Percentiles rank a stretch among this genome's conserved stretches.
phyloP scores from a whole-genome alignment of 2,329 filamentous ascomycete genomes.

The Microsporum canis region DNA sequence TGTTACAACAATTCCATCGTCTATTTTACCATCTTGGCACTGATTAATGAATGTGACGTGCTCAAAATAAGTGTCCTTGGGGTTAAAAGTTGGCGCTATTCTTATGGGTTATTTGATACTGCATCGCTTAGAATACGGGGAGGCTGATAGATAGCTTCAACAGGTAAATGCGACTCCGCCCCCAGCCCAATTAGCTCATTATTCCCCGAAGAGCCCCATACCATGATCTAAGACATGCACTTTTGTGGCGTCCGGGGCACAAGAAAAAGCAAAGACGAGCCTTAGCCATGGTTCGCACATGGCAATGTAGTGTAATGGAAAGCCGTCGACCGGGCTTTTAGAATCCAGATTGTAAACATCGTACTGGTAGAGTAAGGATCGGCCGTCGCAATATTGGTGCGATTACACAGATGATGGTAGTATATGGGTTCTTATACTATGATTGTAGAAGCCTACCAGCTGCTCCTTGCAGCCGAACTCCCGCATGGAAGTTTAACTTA shows the following conservation, averaged over 20 bases:
- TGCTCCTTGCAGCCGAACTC: neutral
- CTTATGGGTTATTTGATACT: neutral
- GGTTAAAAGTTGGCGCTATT: too few relatives aligned
- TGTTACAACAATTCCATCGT: too few relatives aligned
- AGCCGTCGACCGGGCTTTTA: neutral
- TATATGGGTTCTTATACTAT: neutral
- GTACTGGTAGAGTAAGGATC: neutral
- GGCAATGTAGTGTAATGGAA: neutral
- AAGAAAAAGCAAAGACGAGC: neutral
- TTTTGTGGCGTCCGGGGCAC: neutral
- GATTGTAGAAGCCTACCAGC: neutral
- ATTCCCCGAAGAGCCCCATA: constrained; percentile 1
- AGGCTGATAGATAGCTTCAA: neutral
- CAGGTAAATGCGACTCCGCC: neutral
- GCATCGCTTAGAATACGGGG: neutral
- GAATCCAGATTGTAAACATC: neutral
- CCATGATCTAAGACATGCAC: neutral
- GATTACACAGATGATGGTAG: neutral
- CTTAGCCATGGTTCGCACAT: neutral
- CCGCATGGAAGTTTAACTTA: neutral
- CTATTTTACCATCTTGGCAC: too few relatives aligned
- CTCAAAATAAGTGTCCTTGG: neutral
- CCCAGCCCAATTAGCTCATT: neutral
- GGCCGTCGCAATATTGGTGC: neutral
- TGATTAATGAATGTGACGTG: too few relatives aligned